phyloP scores from a whole-genome alignment of 2,329 filamentous ascomycete species.

The Colletotrichum shisoi region DNA sequence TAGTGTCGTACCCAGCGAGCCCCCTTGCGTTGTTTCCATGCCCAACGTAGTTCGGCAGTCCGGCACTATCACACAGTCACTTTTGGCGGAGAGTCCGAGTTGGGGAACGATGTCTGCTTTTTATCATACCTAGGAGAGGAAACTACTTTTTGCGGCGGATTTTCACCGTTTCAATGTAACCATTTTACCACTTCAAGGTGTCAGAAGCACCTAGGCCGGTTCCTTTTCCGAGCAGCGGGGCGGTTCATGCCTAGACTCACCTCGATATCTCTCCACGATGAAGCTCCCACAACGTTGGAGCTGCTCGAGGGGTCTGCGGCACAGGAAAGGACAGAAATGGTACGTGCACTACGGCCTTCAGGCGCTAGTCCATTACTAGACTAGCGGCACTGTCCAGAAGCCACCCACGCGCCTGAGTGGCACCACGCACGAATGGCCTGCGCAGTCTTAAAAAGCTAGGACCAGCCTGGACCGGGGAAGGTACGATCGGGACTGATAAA shows the following conservation, averaged over 20 bases:
- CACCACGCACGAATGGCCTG: slow-evolving; percentile 8
- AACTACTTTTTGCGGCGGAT: neutral
- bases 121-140: too few relatives aligned
- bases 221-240: neutral
- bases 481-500: slow-evolving; percentile 38
- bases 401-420: slow-evolving; percentile 2
- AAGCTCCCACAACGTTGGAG: neutral
- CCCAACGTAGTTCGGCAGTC: neutral
- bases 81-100: neutral
- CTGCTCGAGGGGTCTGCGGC: neutral
- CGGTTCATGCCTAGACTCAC: neutral
- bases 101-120: neutral
- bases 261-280: neutral
- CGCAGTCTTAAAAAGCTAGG: slow-evolving; percentile 32
- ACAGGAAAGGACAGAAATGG: slow-evolving; percentile 15
- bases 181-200: too few relatives aligned
- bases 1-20: neutral
- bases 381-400: slow-evolving; percentile 30
- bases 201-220: too few relatives aligned
- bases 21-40: neutral
- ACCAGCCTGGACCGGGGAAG: slow-evolving; percentile 32
- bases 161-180: neutral
- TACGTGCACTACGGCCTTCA: slow-evolving; percentile 20
- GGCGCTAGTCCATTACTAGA: slow-evolving; percentile 6
- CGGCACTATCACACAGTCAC: too few relatives aligned